Conservation (phyloP, 2,329 filamentous ascomycete species). For the Zymoseptoria ardabiliae region DNA sequence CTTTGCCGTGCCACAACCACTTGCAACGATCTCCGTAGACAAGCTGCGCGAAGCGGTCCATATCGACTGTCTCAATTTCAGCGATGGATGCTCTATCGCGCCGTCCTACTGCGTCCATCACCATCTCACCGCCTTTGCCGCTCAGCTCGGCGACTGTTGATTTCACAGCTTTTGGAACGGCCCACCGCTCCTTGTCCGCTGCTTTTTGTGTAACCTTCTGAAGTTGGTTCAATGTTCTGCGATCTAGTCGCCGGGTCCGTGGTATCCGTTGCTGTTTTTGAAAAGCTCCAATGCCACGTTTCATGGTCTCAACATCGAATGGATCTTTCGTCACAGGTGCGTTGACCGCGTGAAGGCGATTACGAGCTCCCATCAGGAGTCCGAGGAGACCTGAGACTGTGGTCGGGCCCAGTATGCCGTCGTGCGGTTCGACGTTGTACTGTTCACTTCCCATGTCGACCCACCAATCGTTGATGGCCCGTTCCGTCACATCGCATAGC, state of each 20-base stretch:
- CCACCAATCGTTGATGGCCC: constrained; percentile 91
- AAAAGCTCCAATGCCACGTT: constrained; percentile 77
- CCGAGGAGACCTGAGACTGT: constrained; percentile 84
- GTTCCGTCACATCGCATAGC: constrained; percentile 88
- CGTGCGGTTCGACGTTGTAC: constrained; percentile 85
- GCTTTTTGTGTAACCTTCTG: constrained; percentile 84
- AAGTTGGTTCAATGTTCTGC: constrained; percentile 71
- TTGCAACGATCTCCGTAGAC: constrained; percentile 76
- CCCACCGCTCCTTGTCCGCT: constrained; percentile 82
- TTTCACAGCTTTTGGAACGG: constrained; percentile 87
- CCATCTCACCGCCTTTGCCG: constrained; percentile 87
- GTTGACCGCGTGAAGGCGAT: constrained; percentile 76
- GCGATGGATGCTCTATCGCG: constrained; percentile 83
- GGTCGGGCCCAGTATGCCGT: constrained; percentile 85
- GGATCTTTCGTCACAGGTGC: constrained; percentile 83
- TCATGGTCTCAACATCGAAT: constrained; percentile 76
- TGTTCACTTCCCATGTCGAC: constrained; percentile 84
- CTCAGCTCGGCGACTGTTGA: constrained; percentile 90
- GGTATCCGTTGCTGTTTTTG: constrained; percentile 82
- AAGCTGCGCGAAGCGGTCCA: constrained; percentile 73
- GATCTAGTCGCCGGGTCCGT: constrained; percentile 70
- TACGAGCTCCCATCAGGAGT: constrained; percentile 80
- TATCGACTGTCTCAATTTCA: constrained; percentile 85
- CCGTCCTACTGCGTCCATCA: constrained; percentile 83
- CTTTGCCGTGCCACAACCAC: constrained; percentile 92